phyloP scores from a whole-genome alignment of 1,284 basidiomycete genomes.

The Sphagnurus paluster region DNA sequence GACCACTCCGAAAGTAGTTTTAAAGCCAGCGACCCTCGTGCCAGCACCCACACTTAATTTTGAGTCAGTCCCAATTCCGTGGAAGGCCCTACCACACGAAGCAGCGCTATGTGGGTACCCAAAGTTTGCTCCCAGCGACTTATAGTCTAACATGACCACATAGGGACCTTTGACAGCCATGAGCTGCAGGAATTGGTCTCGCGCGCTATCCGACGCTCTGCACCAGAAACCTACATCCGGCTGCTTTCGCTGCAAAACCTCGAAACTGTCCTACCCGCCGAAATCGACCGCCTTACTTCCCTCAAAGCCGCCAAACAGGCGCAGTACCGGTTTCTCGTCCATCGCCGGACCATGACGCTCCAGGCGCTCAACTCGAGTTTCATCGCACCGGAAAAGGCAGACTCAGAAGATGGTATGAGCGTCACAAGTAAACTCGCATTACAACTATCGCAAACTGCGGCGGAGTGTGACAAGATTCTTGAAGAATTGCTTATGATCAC shows the following conservation, averaged over 20 bases:
- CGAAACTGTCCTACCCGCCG: conserved; percentile 56
- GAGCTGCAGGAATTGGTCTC: conserved; percentile 76
- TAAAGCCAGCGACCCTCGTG: conserved; percentile 38
- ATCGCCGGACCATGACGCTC: conserved; percentile 69
- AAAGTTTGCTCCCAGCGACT: background rate
- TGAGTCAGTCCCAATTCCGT: conserved; percentile 54
- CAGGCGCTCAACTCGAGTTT: conserved; percentile 56
- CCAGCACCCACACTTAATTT: conserved; percentile 54
- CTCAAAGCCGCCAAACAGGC: conserved; percentile 54
- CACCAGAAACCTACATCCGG: conserved; percentile 70
- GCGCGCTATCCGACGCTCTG: conserved; percentile 68
- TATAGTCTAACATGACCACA: background rate
- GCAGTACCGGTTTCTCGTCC: conserved; percentile 67
- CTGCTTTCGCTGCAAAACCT: conserved; percentile 61
- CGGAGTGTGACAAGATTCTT: conserved; percentile 58
- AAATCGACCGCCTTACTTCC: conserved; percentile 55
- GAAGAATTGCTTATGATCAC: conserved; percentile 55
- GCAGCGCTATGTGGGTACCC: conserved; percentile 60
- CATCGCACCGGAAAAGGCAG: conserved; percentile 28
- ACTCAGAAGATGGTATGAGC: conserved; percentile 29
- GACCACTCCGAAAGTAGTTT: conserved; percentile 20
- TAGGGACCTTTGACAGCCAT: conserved; percentile 62
- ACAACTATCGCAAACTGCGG: conserved; percentile 60
- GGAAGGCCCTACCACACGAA: conserved; percentile 68
- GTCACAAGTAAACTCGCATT: conserved; percentile 42